phyloP scores from a whole-genome alignment of 1,139 yeast genomes.

The Kazachstania sp. region DNA sequence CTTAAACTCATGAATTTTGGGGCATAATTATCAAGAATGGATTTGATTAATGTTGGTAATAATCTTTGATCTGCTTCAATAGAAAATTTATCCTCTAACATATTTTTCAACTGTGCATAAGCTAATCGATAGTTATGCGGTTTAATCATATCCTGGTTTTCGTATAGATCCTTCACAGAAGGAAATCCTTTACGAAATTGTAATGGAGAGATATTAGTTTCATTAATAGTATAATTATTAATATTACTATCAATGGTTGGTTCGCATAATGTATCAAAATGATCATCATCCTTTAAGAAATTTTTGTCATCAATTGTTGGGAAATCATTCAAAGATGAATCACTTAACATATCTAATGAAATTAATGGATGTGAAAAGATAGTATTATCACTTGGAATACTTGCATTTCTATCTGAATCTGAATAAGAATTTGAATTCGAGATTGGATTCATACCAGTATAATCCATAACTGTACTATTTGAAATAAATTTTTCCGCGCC shows the following conservation, averaged over 20 bases:
- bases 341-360: conserved; percentile 13
- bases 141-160: conserved; percentile 39
- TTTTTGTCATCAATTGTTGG: background rate
- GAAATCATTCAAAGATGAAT: conserved; percentile 1
- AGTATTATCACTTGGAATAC: background rate
- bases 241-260: background rate
- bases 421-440: background rate
- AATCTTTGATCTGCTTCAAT: conserved; percentile 4
- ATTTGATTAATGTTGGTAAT: conserved; percentile 48
- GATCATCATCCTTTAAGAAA: background rate
- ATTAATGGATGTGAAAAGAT: conserved; percentile 18
- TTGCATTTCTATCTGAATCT: background rate
- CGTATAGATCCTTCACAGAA: conserved; percentile 56
- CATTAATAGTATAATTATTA: background rate
- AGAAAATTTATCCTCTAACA: conserved; percentile 44
- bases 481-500: background rate
- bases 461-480: background rate
- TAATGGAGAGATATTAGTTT: conserved; percentile 8
- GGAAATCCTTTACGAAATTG: conserved; percentile 33
- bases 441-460: background rate
- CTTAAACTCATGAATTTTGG: conserved; percentile 71
- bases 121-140: conserved; percentile 63
- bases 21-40: conserved; percentile 55
- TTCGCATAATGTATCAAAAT: conserved; percentile 1
- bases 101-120: conserved; percentile 52